Percentiles rank a stretch among this genome's conserved stretches.
These are phyloP conservation scores for Aechmea fasciata DNA, from an alignment of 176 grass and related monocot species.

Conservation along the genomic window DNA sequence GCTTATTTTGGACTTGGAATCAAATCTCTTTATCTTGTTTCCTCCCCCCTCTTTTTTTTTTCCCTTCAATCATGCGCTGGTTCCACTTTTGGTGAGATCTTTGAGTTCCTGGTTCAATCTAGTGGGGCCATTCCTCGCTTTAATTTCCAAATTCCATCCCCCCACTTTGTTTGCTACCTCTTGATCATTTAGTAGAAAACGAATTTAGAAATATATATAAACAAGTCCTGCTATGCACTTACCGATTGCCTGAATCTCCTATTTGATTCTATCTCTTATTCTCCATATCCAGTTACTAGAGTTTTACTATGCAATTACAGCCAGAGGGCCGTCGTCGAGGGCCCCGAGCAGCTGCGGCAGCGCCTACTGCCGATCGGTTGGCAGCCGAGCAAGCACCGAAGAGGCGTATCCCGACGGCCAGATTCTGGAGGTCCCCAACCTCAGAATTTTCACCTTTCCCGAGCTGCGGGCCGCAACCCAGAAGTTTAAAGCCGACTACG, in stretches of 20 bases:
- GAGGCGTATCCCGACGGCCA: conserved; percentile 5
- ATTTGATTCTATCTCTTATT: too few relatives aligned
- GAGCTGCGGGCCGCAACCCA: conserved; percentile 48
- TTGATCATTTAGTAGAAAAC: too few relatives aligned
- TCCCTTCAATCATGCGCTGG: too few relatives aligned
- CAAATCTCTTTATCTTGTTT: conserved; percentile 5
- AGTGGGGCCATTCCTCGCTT: too few relatives aligned
- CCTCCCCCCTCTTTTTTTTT: background rate
- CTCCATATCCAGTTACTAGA: too few relatives aligned
- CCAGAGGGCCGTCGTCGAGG: conserved; percentile 6
- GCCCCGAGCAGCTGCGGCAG: conserved; percentile 14
- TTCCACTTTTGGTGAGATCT: background rate
- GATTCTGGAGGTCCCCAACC: conserved; percentile 41
- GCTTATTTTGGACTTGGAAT: too few relatives aligned
- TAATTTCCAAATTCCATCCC: too few relatives aligned
- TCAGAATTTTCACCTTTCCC: conserved; percentile 55
- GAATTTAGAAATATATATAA: too few relatives aligned
- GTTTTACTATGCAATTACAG: conserved; percentile 3
- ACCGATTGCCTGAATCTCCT: too few relatives aligned
- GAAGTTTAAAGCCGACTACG: conserved; percentile 65
- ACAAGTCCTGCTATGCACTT: too few relatives aligned
- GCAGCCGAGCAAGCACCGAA: conserved; percentile 3
- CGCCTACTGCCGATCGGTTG: conserved; percentile 15
- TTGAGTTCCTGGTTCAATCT: too few relatives aligned
- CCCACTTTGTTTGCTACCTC: too few relatives aligned